Conservation (phyloP, 2,329 filamentous ascomycete species). For the Colletotrichum australisinense region DNA sequence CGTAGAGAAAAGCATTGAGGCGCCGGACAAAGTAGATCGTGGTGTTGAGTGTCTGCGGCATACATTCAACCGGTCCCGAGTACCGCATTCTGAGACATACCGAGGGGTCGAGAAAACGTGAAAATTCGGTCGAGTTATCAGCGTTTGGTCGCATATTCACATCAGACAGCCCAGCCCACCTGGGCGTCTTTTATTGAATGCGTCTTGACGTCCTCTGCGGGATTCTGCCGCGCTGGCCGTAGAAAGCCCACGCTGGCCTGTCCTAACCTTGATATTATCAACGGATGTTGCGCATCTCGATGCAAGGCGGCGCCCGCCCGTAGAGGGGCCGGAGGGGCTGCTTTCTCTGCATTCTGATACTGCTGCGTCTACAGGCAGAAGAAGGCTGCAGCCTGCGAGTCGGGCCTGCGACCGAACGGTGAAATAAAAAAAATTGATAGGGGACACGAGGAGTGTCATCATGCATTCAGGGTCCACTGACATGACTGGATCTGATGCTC, state of each 20-base stretch:
- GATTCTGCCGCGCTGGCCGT: neutral
- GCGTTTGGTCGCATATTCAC: neutral
- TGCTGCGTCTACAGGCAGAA: neutral
- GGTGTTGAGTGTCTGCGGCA: slow-evolving; percentile 4
- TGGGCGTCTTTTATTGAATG: no score
- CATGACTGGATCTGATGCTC: slow-evolving; percentile 25
- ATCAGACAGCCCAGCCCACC: no score
- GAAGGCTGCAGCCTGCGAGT: slow-evolving; percentile 11
- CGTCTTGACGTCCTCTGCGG: neutral
- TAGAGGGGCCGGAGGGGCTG: slow-evolving; percentile 30
- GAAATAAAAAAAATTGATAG: slow-evolving; percentile 7
- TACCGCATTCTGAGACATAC: slow-evolving; percentile 10
- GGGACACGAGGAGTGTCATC: slow-evolving; percentile 27
- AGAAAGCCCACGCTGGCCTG: neutral
- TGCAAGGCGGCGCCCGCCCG: slow-evolving; percentile 8
- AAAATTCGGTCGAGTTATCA: no score
- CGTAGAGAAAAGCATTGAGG: neutral
- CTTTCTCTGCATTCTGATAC: neutral
- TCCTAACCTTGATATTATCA: neutral
- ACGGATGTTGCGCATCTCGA: slow-evolving; percentile 27
- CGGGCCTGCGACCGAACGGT: slow-evolving; percentile 14
- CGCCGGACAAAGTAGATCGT: neutral
- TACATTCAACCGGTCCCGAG: slow-evolving; percentile 27
- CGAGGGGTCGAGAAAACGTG: neutral
- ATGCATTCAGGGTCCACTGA: slow-evolving; percentile 34